Evolutionary conservation across 2,329 filamentous ascomycete species (phyloP), one percentile per base, ranked within the genome.

Genomic region (Epichloe bromicola): DNA sequence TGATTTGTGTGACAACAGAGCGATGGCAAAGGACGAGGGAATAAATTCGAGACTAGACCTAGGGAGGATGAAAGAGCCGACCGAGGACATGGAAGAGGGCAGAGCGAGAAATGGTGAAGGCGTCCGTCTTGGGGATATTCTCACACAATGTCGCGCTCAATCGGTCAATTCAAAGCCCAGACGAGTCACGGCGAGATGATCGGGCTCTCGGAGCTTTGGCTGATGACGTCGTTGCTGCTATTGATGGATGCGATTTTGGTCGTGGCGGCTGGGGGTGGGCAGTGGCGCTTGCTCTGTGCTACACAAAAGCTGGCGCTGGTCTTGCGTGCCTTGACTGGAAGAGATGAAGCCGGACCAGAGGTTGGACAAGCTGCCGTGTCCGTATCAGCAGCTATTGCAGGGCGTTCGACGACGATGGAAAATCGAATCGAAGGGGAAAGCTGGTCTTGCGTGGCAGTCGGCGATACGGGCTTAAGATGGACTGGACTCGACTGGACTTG

Each of bases 1-100:
- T 17, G 15, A 41, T 42, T 48, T 36, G 30, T 33, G 46, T 49
- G 30, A 38, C n/a, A 20, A 20, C 23, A 39, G 19, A 46, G 36
- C 43, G 11, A 40, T 17, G 26, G 15, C 20, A 36, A 37, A 45
- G 4, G 23, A 6, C n/a, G 20, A 37, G 23, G 34, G 8, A 30
- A 30, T 10, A 4, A 30, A 11, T 30, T 11, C 33, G 11, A 51
- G 47, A 52, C 51, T 52, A 53, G 58, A 69, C 53, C 61, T 77
- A 78, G 56, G 74, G 75, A 67, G 75, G 75, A 58, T 79, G 75
- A 59, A 74, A 71, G 55, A 74, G 63, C 63, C 71, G 63, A 63
- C 78, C 70, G 62, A 74, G 65, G 59, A 68, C 61, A 69, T 73
- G 73, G 64, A 75, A 69, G 62, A 73, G 63, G 64, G 74, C 67